Conservation (phyloP, 177 flowering plant genomes). For the Vitis hybrid region DNA sequence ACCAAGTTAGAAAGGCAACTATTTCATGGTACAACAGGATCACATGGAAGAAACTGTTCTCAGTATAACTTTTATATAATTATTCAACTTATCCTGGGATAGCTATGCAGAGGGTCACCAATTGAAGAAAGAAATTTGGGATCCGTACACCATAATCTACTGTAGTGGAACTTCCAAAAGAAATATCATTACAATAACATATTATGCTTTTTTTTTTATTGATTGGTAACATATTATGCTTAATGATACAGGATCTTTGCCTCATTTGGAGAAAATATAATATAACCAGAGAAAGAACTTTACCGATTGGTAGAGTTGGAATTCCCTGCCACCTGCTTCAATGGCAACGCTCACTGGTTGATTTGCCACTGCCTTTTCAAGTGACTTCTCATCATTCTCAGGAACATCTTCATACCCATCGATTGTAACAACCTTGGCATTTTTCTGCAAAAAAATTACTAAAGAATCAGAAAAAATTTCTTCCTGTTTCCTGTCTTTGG, state of each 20-base stretch:
- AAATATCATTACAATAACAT: too few species aligned
- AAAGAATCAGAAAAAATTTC: background rate
- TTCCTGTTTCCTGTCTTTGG: background rate
- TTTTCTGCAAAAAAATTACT: slow-evolving; percentile 52
- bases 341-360: slow-evolving; percentile 85
- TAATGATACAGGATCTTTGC: too few species aligned
- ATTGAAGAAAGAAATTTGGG: background rate
- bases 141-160: too few species aligned
- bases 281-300: background rate
- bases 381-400: slow-evolving; percentile 49
- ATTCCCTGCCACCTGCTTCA: slow-evolving; percentile 78
- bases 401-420: slow-evolving; percentile 80
- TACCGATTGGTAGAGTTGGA: slow-evolving; percentile 69
- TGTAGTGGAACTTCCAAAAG: too few species aligned
- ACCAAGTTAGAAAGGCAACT: background rate
- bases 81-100: background rate
- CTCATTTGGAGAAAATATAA: background rate
- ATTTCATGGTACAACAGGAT: background rate
- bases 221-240: too few species aligned
- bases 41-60: background rate
- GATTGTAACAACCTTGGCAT: slow-evolving; percentile 70
- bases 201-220: too few species aligned
- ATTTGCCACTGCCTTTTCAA: slow-evolving; percentile 67
- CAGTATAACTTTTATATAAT: background rate
- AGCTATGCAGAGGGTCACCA: background rate